Conservation (phyloP, 345 rosid genomes). For the Acer negundo region DNA sequence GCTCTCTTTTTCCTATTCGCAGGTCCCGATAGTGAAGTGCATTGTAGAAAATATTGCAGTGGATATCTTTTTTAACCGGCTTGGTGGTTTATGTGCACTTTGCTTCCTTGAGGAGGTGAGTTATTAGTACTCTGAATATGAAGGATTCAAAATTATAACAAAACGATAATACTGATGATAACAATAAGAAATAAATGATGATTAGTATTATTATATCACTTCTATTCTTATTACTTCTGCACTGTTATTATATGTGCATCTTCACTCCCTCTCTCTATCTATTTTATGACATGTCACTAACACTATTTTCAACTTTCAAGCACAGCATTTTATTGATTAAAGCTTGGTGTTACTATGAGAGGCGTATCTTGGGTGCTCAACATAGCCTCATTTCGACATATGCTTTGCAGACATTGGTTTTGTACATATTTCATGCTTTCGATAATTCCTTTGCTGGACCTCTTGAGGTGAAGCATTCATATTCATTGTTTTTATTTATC, state of each 20-base stretch:
- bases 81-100: constrained; percentile 69
- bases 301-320: constrained; percentile 30
- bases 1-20: constrained; percentile 20
- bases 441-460: constrained; percentile 46
- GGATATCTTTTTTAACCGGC: constrained; percentile 63
- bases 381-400: constrained; percentile 52
- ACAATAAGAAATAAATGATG: no score
- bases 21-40: constrained; percentile 69
- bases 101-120: constrained; percentile 70
- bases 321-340: constrained; percentile 51
- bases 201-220: no score
- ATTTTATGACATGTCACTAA: not conserved
- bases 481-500: not conserved
- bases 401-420: constrained; percentile 50
- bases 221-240: not conserved
- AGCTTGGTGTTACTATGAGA: constrained; percentile 58
- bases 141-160: no score
- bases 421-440: constrained; percentile 51
- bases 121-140: not conserved
- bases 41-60: constrained; percentile 68
- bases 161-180: no score
- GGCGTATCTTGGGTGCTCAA: constrained; percentile 51
- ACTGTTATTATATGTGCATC: not conserved
- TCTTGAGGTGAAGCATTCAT: constrained; percentile 36
- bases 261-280: not conserved